A percentile compares a stretch with the other conserved stretches of the same genome.
phyloP scores from a whole-genome alignment of 164 flowering plant species.

The Stephania yunnanensis region DNA sequence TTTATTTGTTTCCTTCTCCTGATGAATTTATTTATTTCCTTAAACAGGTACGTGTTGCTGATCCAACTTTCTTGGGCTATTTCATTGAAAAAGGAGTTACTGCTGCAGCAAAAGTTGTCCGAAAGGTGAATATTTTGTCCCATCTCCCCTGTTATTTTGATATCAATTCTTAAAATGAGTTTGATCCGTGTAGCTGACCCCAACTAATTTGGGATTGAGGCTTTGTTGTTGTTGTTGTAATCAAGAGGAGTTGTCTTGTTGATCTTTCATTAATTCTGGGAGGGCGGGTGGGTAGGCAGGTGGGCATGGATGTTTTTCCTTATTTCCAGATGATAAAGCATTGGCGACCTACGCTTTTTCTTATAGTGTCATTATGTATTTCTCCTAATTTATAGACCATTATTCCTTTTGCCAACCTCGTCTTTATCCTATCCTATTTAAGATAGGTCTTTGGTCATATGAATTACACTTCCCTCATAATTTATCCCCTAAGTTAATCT shows the following conservation, averaged over 20 bases:
- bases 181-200: not conserved
- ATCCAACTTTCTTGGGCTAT: slow-evolving; percentile 93
- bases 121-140: slow-evolving; percentile 54
- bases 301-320: too few species aligned
- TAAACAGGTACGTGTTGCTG: slow-evolving; percentile 92
- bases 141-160: not conserved
- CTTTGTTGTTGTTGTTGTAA: not conserved
- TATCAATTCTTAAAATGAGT: not conserved
- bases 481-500: too few species aligned
- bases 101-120: slow-evolving; percentile 98
- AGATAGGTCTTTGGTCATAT: too few species aligned
- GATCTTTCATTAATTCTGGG: too few species aligned
- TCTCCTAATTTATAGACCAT: not conserved
- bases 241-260: too few species aligned
- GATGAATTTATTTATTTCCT: slow-evolving; percentile 12
- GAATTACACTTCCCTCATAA: too few species aligned
- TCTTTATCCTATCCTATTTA: not conserved
- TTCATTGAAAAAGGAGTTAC: slow-evolving; percentile 87
- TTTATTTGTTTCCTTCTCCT: slow-evolving; percentile 1
- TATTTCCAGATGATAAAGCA: too few species aligned
- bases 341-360: too few species aligned
- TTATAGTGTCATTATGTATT: too few species aligned
- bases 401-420: not conserved
- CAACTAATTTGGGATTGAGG: not conserved
- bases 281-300: too few species aligned